These are phyloP conservation scores for Lactifluus pinguis DNA, from an alignment of 768 basidiomycete genomes.

Conservation along the genomic window DNA sequence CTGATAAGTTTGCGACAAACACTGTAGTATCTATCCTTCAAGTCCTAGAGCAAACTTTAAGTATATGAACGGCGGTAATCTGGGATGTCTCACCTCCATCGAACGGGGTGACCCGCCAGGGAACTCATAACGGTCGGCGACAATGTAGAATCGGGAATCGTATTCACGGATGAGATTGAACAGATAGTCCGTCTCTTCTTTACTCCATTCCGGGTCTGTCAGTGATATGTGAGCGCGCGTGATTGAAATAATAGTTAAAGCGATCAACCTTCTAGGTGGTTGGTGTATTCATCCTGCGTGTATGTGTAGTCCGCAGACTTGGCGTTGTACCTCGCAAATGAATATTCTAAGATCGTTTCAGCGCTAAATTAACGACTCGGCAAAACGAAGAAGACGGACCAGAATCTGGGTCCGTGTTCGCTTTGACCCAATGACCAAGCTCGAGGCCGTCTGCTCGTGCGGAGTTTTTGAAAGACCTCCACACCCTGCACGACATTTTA, in stretches of 20 bases:
- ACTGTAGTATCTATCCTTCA: conserved; percentile 91
- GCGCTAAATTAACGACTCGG: neutral
- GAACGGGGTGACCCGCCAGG: conserved; percentile 42
- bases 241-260: neutral
- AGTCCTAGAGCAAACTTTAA: conserved; percentile 43
- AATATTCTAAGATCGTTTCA: conserved; percentile 44
- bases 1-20: conserved; percentile 84
- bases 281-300: conserved; percentile 79
- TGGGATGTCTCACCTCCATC: conserved; percentile 52
- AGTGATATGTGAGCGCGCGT: neutral
- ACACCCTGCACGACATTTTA: conserved; percentile 47
- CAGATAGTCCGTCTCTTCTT: conserved; percentile 90
- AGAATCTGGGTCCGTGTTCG: conserved; percentile 39
- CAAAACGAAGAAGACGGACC: conserved; percentile 33
- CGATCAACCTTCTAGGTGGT: conserved; percentile 59
- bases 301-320: conserved; percentile 59
- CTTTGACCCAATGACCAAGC: conserved; percentile 80
- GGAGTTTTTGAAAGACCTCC: conserved; percentile 60
- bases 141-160: conserved; percentile 83
- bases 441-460: conserved; percentile 61
- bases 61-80: neutral
- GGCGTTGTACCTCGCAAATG: conserved; percentile 77
- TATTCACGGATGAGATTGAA: conserved; percentile 74
- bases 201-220: conserved; percentile 77
- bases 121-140: conserved; percentile 84